A percentile compares a stretch with the other conserved stretches of the same genome.
Evolutionary conservation across 306 rosid species (phyloP).

Genomic region (Carpinus viminea): DNA sequence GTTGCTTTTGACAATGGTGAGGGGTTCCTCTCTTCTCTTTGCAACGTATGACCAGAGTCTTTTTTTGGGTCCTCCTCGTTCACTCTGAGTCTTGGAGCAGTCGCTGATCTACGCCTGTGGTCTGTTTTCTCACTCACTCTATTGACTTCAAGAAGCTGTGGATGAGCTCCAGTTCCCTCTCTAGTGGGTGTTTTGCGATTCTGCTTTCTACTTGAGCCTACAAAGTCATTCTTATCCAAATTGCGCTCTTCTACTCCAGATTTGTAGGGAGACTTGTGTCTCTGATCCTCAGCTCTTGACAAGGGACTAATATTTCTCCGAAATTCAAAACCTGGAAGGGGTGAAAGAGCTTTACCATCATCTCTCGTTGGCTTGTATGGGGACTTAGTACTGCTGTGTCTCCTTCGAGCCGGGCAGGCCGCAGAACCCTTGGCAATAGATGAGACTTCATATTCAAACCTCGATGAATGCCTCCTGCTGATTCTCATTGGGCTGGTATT

Average conservation of each 20-base stretch:
- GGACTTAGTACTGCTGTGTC: constrained; percentile 59
- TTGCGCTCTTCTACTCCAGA: constrained; percentile 21
- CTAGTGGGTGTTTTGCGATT: constrained; percentile 23
- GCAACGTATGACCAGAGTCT: constrained; percentile 19
- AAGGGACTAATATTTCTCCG: constrained; percentile 55
- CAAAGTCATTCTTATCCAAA: constrained; percentile 18
- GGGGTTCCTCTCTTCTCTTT: constrained; percentile 31
- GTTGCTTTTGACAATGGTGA: constrained; percentile 25
- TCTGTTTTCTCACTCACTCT: constrained; percentile 43
- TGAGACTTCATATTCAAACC: constrained; percentile 39
- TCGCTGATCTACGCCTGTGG: constrained; percentile 47
- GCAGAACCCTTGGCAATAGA: constrained; percentile 17
- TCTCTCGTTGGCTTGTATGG: constrained; percentile 55
- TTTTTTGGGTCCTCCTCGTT: constrained; percentile 38
- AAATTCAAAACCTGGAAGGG: constrained; percentile 24
- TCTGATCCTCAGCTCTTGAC: constrained; percentile 48
- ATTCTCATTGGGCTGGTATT: constrained; percentile 40
- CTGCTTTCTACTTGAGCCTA: constrained; percentile 19
- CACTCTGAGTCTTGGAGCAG: constrained; percentile 68
- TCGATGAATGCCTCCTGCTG: constrained; percentile 45
- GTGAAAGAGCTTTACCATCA: constrained; percentile 20
- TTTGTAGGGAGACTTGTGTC: constrained; percentile 47
- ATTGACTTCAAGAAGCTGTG: constrained; percentile 16
- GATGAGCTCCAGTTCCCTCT: constrained; percentile 18
- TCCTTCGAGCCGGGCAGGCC: constrained; percentile 33